A percentile compares a stretch with the other conserved stretches of the same genome.
phyloP scores from a whole-genome alignment of 1,139 yeast genomes.

The Saccharomycopsis hybrid region DNA sequence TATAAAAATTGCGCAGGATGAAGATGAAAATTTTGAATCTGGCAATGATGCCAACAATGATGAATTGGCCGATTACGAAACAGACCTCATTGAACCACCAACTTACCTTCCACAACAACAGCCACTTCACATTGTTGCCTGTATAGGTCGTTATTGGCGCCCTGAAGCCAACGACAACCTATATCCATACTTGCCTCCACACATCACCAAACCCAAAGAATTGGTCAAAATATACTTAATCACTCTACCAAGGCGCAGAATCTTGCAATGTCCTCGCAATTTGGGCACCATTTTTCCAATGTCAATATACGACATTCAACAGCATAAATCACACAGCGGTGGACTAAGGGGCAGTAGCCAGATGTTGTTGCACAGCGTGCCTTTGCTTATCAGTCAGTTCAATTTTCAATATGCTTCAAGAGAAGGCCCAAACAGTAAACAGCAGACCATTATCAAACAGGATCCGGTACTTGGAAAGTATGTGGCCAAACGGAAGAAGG shows the following conservation, averaged over 20 bases:
- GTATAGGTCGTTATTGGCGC: conserved; percentile 35
- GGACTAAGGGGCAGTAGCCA: conserved; percentile 23
- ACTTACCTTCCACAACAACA: background rate
- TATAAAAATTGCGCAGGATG: no score
- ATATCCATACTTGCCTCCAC: conserved; percentile 34
- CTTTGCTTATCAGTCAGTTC: conserved; percentile 28
- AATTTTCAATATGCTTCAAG: conserved; percentile 18
- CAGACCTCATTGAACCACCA: background rate
- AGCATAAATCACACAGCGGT: conserved; percentile 11
- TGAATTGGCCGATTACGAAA: no score
- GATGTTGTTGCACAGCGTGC: conserved; percentile 22
- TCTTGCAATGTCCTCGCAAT: conserved; percentile 28
- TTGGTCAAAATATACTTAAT: conserved; percentile 31
- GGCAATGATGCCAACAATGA: background rate
- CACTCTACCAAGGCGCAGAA: conserved; percentile 28
- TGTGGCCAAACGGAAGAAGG: no score
- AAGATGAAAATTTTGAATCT: background rate
- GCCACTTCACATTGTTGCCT: conserved; percentile 24
- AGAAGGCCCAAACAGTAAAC: background rate
- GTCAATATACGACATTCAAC: conserved; percentile 33
- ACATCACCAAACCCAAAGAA: conserved; percentile 31
- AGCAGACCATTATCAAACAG: background rate
- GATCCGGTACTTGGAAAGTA: background rate
- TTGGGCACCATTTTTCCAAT: conserved; percentile 30
- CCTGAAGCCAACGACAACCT: conserved; percentile 31